A percentile compares a stretch with the other conserved stretches of the same genome.
Conservation (phyloP, 2,329 filamentous ascomycete genomes). For the Ophiocordyceps robertsii region DNA sequence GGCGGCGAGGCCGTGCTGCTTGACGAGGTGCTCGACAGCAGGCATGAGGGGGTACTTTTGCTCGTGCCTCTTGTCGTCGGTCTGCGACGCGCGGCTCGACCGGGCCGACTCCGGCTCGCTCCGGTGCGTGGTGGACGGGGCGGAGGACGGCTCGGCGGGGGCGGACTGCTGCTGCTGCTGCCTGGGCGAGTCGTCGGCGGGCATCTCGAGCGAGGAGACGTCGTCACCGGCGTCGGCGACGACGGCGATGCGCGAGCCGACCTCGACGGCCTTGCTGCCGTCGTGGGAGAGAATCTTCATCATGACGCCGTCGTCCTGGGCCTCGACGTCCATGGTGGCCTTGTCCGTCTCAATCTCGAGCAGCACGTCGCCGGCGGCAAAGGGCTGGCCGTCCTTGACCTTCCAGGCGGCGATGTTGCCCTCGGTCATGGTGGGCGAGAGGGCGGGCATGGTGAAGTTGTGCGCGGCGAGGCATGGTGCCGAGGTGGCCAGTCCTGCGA, state of each 20-base stretch:
- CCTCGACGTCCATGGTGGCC: constrained; percentile 89
- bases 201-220: constrained; percentile 58
- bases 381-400: constrained; percentile 76
- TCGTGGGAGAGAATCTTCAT: constrained; percentile 68
- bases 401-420: constrained; percentile 79
- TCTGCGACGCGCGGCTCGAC: constrained; percentile 7
- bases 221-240: constrained; percentile 75
- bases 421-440: constrained; percentile 90
- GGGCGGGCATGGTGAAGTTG: constrained; percentile 82
- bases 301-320: constrained; percentile 76
- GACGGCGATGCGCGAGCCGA: constrained; percentile 71
- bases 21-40: constrained; percentile 71
- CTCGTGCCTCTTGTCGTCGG: constrained; percentile 41
- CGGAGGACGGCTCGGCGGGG: not conserved
- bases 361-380: constrained; percentile 71
- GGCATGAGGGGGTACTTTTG: constrained; percentile 65
- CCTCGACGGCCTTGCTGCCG: constrained; percentile 63
- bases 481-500: constrained; percentile 49
- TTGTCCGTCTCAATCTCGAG: constrained; percentile 92
- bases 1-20: constrained; percentile 62
- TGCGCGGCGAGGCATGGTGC: constrained; percentile 56
- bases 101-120: constrained; percentile 11
- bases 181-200: constrained; percentile 46
- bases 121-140: constrained; percentile 28
- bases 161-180: constrained; percentile 20